Evolutionary conservation across 169 alveolate species (phyloP), one percentile per base, ranked within the genome.

Genomic region (Blepharisma undulans): DNA sequence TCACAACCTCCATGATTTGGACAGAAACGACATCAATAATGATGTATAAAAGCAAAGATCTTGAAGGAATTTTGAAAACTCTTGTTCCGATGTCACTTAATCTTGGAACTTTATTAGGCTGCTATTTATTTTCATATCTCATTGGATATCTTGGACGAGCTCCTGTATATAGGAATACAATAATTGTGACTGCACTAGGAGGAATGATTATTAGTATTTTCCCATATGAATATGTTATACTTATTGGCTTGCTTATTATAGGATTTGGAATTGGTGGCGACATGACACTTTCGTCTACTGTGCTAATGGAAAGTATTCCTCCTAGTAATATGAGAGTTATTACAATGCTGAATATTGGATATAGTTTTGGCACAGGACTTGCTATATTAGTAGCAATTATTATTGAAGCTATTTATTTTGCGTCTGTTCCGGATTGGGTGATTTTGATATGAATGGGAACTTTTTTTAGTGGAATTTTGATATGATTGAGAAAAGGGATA

Each of bases 191-290:
- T 14, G 34, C 61, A 22, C 27, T 21, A 22, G 36, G 72, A 12
- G 87, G 72, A 27, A n/a, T 79, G 18, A 0, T 74, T 18, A 27
- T 79, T 3, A 7, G 72, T 79, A 25, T 79, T 29, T 25, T 22
- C 14, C 71, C 71, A 25, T 27, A 22, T 21, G 19, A 79, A 14
- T 8, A 74, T 8, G 25, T 25, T 79, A 21, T 79, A 4, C 27
- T 29, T 7, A 7, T 27, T 33, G 36, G 87, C 1, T n/a, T 79
- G 0, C 12, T 79, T 27, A 16, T 33, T 10, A 30, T 84, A 3
- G 89, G 89, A 29, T 6, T 84, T 10, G 89, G 89, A 25, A 22
- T 59, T 7, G 89, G 89, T 7, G 89, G 89, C 0, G 89, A 84
- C 18, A 14, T 16, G 25, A n/a, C 76, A 0, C 8, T 84, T 21